Percentiles rank a stretch among this genome's conserved stretches.
phyloP scores from a whole-genome alignment of 805 yeast species.

The Nakazawaea peltata region DNA sequence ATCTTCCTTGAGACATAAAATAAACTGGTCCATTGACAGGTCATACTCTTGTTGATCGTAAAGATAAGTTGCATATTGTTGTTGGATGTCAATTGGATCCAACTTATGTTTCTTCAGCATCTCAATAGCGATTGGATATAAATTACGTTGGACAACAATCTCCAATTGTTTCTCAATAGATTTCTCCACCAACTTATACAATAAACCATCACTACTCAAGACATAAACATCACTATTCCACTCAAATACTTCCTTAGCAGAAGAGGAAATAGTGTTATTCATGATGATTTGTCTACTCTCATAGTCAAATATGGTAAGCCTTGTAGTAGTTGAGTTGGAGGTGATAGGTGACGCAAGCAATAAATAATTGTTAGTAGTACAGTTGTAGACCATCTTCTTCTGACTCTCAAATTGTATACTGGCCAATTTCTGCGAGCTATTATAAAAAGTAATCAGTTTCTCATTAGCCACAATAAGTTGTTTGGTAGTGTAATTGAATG shows the following conservation, averaged over 20 bases:
- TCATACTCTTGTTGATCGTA: slow-evolving; percentile 58
- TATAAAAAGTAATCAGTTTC: slow-evolving; percentile 59
- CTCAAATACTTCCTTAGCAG: slow-evolving; percentile 50
- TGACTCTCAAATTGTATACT: slow-evolving; percentile 49
- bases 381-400: slow-evolving; percentile 43
- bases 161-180: slow-evolving; percentile 60
- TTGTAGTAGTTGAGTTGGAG: slow-evolving; percentile 35
- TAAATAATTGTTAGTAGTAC: slow-evolving; percentile 37
- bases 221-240: slow-evolving; percentile 52
- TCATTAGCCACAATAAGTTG: slow-evolving; percentile 55
- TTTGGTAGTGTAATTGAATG: slow-evolving; percentile 18
- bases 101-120: slow-evolving; percentile 39
- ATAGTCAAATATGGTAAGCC: slow-evolving; percentile 61
- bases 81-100: slow-evolving; percentile 31
- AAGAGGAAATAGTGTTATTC: slow-evolving; percentile 57
- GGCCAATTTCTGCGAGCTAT: slow-evolving; percentile 42
- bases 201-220: slow-evolving; percentile 66
- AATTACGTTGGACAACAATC: slow-evolving; percentile 57
- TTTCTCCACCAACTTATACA: slow-evolving; percentile 63
- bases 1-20: slow-evolving; percentile 36
- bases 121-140: slow-evolving; percentile 65
- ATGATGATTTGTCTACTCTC: slow-evolving; percentile 63
- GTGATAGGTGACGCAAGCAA: slow-evolving; percentile 48
- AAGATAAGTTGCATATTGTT: slow-evolving; percentile 63
- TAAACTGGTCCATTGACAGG: slow-evolving; percentile 69